phyloP scores from a whole-genome alignment of 352 stramenopile genomes.

The Pseudoperonospora humuli region DNA sequence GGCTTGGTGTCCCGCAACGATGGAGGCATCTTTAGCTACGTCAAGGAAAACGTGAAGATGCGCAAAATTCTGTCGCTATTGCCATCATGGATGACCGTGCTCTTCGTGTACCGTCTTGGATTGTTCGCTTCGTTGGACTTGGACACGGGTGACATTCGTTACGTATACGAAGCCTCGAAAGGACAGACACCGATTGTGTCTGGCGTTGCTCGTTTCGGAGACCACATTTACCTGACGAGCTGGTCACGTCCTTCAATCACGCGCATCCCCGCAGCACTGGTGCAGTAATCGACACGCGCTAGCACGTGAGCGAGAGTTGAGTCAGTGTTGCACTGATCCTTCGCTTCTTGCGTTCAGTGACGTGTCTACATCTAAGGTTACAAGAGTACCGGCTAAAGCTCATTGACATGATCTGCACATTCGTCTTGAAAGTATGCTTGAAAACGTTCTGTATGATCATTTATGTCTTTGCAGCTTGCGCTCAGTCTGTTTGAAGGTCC shows the following conservation, averaged over 20 bases:
- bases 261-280: conserved; percentile 31
- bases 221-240: conserved; percentile 49
- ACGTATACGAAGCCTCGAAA: conserved; percentile 41
- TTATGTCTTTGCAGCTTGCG: no score
- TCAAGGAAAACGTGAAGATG: conserved; percentile 34
- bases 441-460: no score
- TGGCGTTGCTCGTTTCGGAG: conserved; percentile 30
- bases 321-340: no score
- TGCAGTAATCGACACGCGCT: conserved; percentile 15
- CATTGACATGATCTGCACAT: no score
- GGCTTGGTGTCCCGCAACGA: conserved; percentile 29
- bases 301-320: not conserved
- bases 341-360: not conserved
- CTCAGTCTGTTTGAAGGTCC: no score
- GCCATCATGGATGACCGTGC: conserved; percentile 26
- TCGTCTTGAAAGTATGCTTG: no score
- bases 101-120: conserved; percentile 26
- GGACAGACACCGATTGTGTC: conserved; percentile 34
- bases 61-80: conserved; percentile 52
- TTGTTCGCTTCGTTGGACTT: conserved; percentile 43
- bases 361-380: not conserved
- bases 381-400: no score
- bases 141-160: conserved; percentile 29
- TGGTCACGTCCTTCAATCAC: conserved; percentile 36
- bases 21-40: conserved; percentile 22